phyloP scores from a whole-genome alignment of 768 basidiomycete genomes.

The Clavulina sp. region DNA sequence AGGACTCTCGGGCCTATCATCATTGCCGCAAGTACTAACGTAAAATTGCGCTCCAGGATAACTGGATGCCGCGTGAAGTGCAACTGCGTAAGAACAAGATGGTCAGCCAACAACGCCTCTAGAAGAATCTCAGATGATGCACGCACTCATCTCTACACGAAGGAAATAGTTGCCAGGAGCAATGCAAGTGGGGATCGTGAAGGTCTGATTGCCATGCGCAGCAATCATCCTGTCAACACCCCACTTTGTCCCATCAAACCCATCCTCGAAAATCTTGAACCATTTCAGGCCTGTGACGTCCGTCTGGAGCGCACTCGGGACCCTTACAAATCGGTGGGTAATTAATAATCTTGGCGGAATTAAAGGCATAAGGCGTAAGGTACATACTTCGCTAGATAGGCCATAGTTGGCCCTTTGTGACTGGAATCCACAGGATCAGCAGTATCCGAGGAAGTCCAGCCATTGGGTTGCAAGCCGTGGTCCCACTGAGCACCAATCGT shows the following conservation, averaged over 20 bases:
- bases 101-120: too few species aligned
- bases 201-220: constrained; percentile 34
- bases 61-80: too few species aligned
- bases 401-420: constrained; percentile 36
- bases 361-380: background rate
- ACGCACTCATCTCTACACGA: too few species aligned
- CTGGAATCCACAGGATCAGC: constrained; percentile 26
- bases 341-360: background rate
- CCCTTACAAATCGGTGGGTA: constrained; percentile 11
- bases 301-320: constrained; percentile 28
- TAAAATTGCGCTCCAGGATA: too few species aligned
- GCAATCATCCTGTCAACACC: constrained; percentile 29
- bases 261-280: constrained; percentile 27
- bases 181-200: constrained; percentile 31
- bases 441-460: constrained; percentile 27
- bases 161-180: constrained; percentile 30
- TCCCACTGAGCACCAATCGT: constrained; percentile 37
- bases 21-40: too few species aligned
- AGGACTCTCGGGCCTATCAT: too few species aligned
- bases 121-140: too few species aligned
- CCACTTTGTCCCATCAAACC: constrained; percentile 19
- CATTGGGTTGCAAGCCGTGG: too few species aligned
- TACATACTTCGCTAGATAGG: constrained; percentile 27
- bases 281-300: constrained; percentile 31
- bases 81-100: too few species aligned